Conservation (phyloP, 257 asterid genomes). For the Leptodermis oblonga region DNA sequence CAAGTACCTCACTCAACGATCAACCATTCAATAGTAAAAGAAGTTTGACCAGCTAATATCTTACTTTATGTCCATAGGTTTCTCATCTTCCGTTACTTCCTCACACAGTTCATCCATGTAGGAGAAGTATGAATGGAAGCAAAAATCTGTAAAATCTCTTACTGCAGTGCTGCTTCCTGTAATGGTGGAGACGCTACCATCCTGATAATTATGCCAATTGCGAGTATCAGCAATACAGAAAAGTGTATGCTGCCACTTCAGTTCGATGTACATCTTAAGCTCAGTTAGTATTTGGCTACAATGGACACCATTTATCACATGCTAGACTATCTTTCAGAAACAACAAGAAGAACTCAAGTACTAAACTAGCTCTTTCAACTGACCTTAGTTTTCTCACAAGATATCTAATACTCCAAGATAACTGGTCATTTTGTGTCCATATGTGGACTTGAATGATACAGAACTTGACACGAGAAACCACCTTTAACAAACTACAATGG, state of each 20-base stretch:
- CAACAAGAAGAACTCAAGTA: not conserved
- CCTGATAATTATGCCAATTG: slow-evolving; percentile 40
- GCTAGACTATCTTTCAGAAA: not conserved
- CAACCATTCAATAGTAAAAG: not conserved
- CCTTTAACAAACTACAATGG: not conserved
- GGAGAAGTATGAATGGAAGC: slow-evolving; percentile 91
- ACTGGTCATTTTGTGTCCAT: not conserved
- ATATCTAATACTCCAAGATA: not conserved
- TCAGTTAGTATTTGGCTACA: not conserved
- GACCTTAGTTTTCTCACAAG: not conserved
- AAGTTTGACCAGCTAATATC: slow-evolving; percentile 13
- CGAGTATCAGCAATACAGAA: slow-evolving; percentile 12
- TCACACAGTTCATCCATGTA: slow-evolving; percentile 79
- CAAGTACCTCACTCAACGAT: not conserved
- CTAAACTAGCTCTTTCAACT: not conserved
- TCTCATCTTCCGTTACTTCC: slow-evolving; percentile 53
- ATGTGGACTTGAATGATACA: not conserved
- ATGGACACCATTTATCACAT: not conserved
- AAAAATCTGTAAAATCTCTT: slow-evolving; percentile 75
- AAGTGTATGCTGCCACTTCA: not conserved
- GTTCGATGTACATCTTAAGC: not conserved
- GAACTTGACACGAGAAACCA: not conserved
- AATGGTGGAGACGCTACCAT: slow-evolving; percentile 64
- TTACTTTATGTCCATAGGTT: slow-evolving; percentile 67
- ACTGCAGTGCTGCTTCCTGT: slow-evolving; percentile 67